Evolutionary conservation across 2,329 filamentous ascomycete genomes (phyloP).

Genomic region (Aspergillus sp.): DNA sequence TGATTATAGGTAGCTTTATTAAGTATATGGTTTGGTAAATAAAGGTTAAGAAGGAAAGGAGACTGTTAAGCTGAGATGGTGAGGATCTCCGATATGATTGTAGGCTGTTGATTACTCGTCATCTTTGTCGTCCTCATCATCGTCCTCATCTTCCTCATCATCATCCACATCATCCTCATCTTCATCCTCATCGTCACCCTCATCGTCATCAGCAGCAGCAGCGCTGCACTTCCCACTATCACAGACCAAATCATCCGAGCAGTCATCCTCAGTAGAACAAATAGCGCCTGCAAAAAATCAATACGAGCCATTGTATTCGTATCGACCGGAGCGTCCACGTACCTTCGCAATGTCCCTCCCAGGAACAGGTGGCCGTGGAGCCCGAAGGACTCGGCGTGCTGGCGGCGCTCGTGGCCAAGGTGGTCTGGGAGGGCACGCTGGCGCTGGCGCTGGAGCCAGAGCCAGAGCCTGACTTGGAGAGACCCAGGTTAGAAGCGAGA

Average conservation of each 20-base stretch:
- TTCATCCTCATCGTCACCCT: no score
- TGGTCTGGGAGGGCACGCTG: neutral
- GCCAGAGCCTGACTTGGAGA: neutral
- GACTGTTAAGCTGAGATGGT: no score
- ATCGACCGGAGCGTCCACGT: slow-evolving; percentile 15
- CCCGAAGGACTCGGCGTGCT: slow-evolving; percentile 3
- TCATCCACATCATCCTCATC: no score
- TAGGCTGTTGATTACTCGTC: no score
- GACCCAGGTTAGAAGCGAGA: slow-evolving; percentile 23
- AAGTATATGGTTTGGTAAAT: no score
- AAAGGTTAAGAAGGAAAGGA: no score
- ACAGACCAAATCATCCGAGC: slow-evolving; percentile 16
- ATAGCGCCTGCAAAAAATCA: slow-evolving; percentile 16
- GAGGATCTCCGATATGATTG: no score
- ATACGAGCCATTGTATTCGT: slow-evolving; percentile 7
- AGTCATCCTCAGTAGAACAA: slow-evolving; percentile 18
- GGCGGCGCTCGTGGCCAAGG: neutral
- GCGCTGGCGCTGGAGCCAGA: neutral
- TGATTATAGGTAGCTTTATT: neutral
- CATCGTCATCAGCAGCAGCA: neutral
- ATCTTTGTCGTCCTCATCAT: no score
- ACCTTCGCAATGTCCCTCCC: slow-evolving; percentile 27
- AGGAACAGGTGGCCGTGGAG: slow-evolving; percentile 16
- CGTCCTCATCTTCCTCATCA: no score
- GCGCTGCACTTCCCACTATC: slow-evolving; percentile 8